These are phyloP conservation scores for Pseudocohnilembus persalinus DNA, from an alignment of 169 alveolate genomes.

Conservation along the genomic window DNA sequence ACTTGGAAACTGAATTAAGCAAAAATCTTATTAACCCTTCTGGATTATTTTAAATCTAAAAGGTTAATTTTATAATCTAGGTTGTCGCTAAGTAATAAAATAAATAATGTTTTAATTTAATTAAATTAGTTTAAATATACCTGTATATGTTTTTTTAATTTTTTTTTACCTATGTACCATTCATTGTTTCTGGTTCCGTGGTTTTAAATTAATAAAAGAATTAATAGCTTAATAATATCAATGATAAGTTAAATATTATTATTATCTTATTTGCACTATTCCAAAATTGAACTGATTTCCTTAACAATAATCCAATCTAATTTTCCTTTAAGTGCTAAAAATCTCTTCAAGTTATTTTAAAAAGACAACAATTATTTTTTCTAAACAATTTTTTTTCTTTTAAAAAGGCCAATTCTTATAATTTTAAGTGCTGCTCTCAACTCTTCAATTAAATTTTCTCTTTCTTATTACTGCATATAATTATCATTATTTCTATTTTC, in stretches of 20 bases:
- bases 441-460: not conserved
- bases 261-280: not conserved
- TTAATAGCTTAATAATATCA: slow-evolving; percentile 1
- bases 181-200: slow-evolving; percentile 48
- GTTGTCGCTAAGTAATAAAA: not conserved
- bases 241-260: not conserved
- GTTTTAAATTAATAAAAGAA: slow-evolving; percentile 20
- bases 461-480: no score
- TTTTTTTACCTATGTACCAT: slow-evolving; percentile 43
- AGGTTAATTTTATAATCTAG: not conserved
- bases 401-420: not conserved
- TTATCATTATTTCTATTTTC: no score
- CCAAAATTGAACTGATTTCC: slow-evolving; percentile 5
- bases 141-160: not conserved
- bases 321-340: not conserved
- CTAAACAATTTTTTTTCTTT: not conserved
- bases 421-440: slow-evolving; percentile 10
- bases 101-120: no score
- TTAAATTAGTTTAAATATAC: no score
- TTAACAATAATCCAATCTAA: slow-evolving; percentile 25
- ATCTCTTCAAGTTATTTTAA: not conserved
- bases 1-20: not conserved
- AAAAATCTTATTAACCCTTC: not conserved
- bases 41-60: not conserved
- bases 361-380: not conserved